These are phyloP conservation scores for Ascoidea tarda DNA, from an alignment of 805 yeast species.

Conservation along the genomic window DNA sequence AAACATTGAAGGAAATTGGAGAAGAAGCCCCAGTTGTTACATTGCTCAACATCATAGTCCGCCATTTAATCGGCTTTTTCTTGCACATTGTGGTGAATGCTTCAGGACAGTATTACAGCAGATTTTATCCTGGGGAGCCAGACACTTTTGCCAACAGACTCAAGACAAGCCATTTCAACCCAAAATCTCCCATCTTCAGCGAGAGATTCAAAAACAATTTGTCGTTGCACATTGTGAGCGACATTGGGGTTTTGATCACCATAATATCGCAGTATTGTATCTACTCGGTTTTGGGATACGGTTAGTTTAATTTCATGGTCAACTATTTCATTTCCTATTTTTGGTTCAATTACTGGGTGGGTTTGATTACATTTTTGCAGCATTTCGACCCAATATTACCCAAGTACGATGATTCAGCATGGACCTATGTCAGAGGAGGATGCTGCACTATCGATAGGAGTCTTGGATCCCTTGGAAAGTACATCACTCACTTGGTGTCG, in stretches of 20 bases:
- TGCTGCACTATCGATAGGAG: conserved; percentile 51
- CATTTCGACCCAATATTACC: conserved; percentile 48
- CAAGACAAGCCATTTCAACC: conserved; percentile 38
- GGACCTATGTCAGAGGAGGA: conserved; percentile 55
- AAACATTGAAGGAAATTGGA: conserved; percentile 27
- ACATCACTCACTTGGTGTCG: conserved; percentile 41
- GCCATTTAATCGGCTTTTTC: conserved; percentile 43
- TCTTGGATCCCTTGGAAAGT: conserved; percentile 42
- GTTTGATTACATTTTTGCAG: conserved; percentile 45
- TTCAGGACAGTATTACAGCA: conserved; percentile 29
- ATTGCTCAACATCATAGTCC: conserved; percentile 28
- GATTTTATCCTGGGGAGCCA: conserved; percentile 6
- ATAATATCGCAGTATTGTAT: conserved; percentile 19
- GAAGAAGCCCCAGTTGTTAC: conserved; percentile 42
- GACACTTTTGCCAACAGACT: conserved; percentile 25
- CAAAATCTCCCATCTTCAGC: conserved; percentile 40
- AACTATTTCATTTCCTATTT: conserved; percentile 46
- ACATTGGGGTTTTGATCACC: conserved; percentile 26
- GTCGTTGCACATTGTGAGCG: conserved; percentile 40
- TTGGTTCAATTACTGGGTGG: conserved; percentile 53
- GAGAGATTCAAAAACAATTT: conserved; percentile 39
- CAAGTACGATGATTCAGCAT: conserved; percentile 39
- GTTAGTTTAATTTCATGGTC: conserved; percentile 33
- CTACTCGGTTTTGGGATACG: conserved; percentile 33
- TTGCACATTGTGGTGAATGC: conserved; percentile 35